A percentile compares a stretch with the other conserved stretches of the same genome.
Conservation (phyloP, 2,329 filamentous ascomycete genomes). For the Fusarium graminum region DNA sequence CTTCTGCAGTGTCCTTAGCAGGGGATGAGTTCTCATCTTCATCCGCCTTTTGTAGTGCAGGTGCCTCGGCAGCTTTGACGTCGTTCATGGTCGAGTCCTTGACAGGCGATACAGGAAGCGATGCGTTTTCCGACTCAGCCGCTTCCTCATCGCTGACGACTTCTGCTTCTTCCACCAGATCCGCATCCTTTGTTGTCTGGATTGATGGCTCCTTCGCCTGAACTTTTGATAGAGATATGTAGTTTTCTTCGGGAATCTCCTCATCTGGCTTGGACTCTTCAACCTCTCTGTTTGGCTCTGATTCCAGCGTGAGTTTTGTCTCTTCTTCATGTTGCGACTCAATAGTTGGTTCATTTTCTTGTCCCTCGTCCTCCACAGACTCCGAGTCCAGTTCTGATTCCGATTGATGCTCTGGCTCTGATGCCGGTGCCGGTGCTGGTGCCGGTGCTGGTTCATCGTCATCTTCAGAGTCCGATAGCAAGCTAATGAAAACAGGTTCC, state of each 20-base stretch:
- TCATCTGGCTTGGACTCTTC: constrained; percentile 1
- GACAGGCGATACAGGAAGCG: neutral
- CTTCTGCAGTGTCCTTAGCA: constrained; percentile 6
- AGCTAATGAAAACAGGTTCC: constrained; percentile 60
- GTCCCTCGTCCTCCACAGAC: neutral
- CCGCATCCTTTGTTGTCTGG: neutral
- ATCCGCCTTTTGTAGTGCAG: neutral
- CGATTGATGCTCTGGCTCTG: constrained; percentile 6
- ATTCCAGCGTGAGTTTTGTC: neutral
- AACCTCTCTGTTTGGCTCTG: no score
- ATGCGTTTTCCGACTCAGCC: neutral
- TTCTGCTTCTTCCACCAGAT: neutral
- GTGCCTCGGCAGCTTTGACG: neutral
- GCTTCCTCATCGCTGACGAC: neutral
- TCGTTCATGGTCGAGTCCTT: constrained; percentile 22
- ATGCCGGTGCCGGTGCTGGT: constrained; percentile 4
- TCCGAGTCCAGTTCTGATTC: constrained; percentile 5
- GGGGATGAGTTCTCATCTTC: constrained; percentile 2
- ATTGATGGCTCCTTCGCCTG: neutral
- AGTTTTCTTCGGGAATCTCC: constrained; percentile 8
- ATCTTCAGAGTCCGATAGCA: constrained; percentile 63
- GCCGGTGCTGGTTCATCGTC: constrained; percentile 52
- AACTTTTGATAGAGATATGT: neutral
- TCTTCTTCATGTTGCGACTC: constrained; percentile 1
- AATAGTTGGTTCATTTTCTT: neutral